Evolutionary conservation across 768 basidiomycete genomes (phyloP), one percentile per base, ranked within the genome.

Genomic region (Nidularia pulvinata): DNA sequence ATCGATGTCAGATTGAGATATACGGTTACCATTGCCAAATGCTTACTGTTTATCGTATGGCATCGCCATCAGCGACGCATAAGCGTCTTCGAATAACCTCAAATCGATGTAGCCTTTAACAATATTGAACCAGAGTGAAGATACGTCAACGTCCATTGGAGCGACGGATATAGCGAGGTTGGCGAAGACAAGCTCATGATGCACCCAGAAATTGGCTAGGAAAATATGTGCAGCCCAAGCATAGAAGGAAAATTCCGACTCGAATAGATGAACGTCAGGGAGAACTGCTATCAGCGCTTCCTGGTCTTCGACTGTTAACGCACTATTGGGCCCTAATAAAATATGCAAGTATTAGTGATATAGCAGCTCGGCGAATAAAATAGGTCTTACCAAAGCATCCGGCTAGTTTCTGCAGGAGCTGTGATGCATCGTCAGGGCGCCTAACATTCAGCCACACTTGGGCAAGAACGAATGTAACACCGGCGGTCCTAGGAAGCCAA

Each of bases 71-170:
- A 98, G 69, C 22, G 86, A 76, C 45, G 85, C 78, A 69, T 98
- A 98, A 1, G 97, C 96, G 60, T 93, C 88, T 61, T 95, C 93
- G 70, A 88, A 97, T 57, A 80, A 72, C 5, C 81, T 84, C 42
- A 92, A 72, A 47, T 89, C 87, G 16, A 83, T 84, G 50, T 86
- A 81, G 32, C 90, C 89, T 62, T 86, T 82, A 68, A 89, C 91
- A 16, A 95, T 75, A 53, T 76, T 86, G 56, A 77, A 79, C 94
- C 95, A 96, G 22, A 98, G 68, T n/a, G 85, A 77, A 46, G 81
- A 75, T 7, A 82, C 84, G 57, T 88, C 82, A 14, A 69, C 68
- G 16, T 74, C 79, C 33, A 69, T 59, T 16, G 81, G 76, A 5
- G 84, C 84, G 49, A 80, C 80, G n/a, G 88, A 86, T 55, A 97